A percentile compares a stretch with the other conserved stretches of the same genome.
Evolutionary conservation across 2,329 filamentous ascomycete species (phyloP).

Genomic region (Drechslerella dactyloides): DNA sequence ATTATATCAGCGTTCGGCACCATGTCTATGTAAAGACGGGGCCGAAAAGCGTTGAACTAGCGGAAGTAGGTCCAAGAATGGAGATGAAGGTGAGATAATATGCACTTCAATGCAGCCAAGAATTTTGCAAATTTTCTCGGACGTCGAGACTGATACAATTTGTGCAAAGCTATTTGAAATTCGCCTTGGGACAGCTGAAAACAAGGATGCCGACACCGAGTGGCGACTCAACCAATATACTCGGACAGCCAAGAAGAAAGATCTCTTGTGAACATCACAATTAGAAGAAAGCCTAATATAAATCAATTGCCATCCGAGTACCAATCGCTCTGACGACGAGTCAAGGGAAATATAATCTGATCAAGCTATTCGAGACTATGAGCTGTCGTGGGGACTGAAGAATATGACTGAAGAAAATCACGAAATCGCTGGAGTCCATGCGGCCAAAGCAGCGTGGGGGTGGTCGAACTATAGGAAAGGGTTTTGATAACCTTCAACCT

Average conservation of each 20-base stretch:
- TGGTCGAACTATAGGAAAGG: no score
- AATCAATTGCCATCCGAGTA: background rate
- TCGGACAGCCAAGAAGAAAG: conserved; percentile 60
- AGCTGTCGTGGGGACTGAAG: background rate
- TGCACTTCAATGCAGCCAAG: conserved; percentile 5
- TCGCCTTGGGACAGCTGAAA: conserved; percentile 85
- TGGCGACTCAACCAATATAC: conserved; percentile 98
- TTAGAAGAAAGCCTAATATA: background rate
- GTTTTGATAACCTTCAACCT: no score
- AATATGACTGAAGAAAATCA: no score
- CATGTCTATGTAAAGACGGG: conserved; percentile 93
- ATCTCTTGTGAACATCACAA: conserved; percentile 47
- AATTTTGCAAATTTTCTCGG: background rate
- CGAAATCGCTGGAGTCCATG: no score
- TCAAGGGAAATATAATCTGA: no score
- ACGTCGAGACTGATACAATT: background rate
- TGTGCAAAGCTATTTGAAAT: conserved; percentile 79
- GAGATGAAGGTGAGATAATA: conserved; percentile 68
- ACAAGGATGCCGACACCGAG: conserved; percentile 92
- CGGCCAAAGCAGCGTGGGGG: no score
- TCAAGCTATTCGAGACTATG: no score
- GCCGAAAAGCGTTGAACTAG: conserved; percentile 85
- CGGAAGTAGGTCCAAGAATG: conserved; percentile 91
- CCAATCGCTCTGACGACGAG: background rate
- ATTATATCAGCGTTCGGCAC: conserved; percentile 69